These are phyloP conservation scores for Lentinula sp. DNA, from an alignment of 768 basidiomycete species.

Conservation along the genomic window DNA sequence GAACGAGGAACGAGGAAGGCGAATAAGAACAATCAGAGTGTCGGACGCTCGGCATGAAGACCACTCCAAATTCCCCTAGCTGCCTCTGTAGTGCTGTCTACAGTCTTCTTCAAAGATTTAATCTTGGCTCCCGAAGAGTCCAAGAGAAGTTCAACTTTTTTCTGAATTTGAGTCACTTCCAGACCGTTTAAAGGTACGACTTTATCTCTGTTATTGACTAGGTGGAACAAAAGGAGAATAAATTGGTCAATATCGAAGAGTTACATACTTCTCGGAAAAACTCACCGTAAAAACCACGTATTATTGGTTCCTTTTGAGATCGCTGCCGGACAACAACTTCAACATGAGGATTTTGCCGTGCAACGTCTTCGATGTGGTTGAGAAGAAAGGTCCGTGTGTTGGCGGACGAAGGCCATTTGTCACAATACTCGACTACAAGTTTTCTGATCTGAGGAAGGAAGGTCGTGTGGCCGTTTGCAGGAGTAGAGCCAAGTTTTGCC, in stretches of 20 bases:
- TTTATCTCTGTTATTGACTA: slow-evolving; percentile 86
- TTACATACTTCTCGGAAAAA: slow-evolving; percentile 7
- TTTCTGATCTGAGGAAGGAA: slow-evolving; percentile 80
- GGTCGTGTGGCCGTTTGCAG: slow-evolving; percentile 67
- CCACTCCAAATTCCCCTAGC: slow-evolving; percentile 90
- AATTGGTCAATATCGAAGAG: slow-evolving; percentile 8
- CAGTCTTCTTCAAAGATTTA: slow-evolving; percentile 66
- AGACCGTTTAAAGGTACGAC: slow-evolving; percentile 76
- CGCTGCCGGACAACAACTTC: slow-evolving; percentile 80
- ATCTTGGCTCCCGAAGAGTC: slow-evolving; percentile 88
- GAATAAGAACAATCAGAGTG: slow-evolving; percentile 24
- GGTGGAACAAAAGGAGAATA: slow-evolving; percentile 11
- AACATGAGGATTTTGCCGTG: slow-evolving; percentile 71
- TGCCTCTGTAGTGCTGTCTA: slow-evolving; percentile 76
- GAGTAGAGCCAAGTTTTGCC: slow-evolving; percentile 45
- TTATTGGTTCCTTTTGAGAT: slow-evolving; percentile 69
- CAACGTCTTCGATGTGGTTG: slow-evolving; percentile 57
- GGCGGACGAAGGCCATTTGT: slow-evolving; percentile 71
- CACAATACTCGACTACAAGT: slow-evolving; percentile 85
- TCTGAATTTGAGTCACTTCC: slow-evolving; percentile 64
- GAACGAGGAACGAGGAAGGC: slow-evolving; percentile 10
- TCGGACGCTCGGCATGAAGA: slow-evolving; percentile 69
- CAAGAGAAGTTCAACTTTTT: slow-evolving; percentile 78
- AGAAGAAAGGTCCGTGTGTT: slow-evolving; percentile 66
- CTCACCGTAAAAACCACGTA: slow-evolving; percentile 79